Base-by-base conservation (phyloP, 768 basidiomycete species). In the Dictyophora rubrovolvata region DNA sequence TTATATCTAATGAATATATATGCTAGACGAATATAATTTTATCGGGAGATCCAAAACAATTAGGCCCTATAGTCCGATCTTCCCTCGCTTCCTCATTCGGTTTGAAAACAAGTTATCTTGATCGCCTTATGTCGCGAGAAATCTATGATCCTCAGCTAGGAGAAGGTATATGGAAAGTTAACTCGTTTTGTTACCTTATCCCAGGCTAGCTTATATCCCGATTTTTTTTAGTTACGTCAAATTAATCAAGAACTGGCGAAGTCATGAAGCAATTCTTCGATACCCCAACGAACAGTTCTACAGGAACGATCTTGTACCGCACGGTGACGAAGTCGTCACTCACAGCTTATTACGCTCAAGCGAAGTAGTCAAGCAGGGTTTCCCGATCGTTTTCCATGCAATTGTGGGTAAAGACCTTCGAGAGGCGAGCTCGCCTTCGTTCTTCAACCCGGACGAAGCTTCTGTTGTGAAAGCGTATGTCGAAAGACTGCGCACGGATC, bases 191-290 rank as follows among this genome's bases (percentile, higher is more conserved):
- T 1, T 20, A 46, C 47, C 16, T 33, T 9, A 10, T 51, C 5
- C 33, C 5, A 9, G 2, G n/a, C 42, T 53, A 14, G 56, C 33
- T 48, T 23, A 22, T 1, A 22, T 22, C 16, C 5, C 20, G 18
- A 16, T 21, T 59, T 61, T 16, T 36, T 60, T 9, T 55, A 83
- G 82, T 6, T 74, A 82, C 62, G 79, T 80, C n/a, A 82, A 83
- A 65, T 72, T 85, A 10, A 64, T 80, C 37, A 80, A 80, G 67
- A 82, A 83, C 67, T 84, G 78, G 71, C 65, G 82, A 11, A 82
- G 79, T 2, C 83, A 85, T 62, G 68, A 70, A 2, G 72, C 73
- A 8, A 85, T 86, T 49, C 68, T 85, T 18, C 59, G 71, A 2
- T 84, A 79, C 68, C 75, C 83, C 1, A 85, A 85, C 62, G 67